Base-by-base conservation (phyloP, 2,329 filamentous ascomycete genomes). In the Botrytis porri region DNA sequence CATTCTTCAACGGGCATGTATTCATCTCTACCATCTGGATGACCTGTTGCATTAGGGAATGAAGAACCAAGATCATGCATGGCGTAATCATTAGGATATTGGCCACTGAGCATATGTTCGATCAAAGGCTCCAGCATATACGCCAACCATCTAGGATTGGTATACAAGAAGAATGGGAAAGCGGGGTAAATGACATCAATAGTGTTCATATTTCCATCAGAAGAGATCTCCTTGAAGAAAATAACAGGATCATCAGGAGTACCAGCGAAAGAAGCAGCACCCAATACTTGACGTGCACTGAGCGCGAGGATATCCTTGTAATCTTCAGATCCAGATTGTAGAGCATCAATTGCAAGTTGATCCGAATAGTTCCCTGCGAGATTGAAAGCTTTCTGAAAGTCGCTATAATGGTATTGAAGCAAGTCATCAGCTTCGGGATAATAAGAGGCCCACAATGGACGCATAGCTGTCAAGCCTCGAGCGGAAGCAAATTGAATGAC, bases 161-260 rank as follows among this genome's bases (percentile, higher is more conserved):
- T 94, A 80, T 95, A 96, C 32, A 95, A 81, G 84, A 95, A 95
- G 85, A 95, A 96, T 0, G 93, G 93, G 82, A 94, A 95, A 0
- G 93, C 88, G 0, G 93, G 93, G 84, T 94, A 96, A 77, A 97
- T 95, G 73, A 97, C 92, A 83, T 95, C 93, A 18, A 96, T 92
- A 0, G 93, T 96, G 80, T 96, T 93, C 81, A 90, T 90, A 78
- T 97, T 95, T 6, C 93, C 93, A 77, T 95, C 92, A 3, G 92
- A 94, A 1, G 92, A 94, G 72, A 96, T 95, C 81, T 96, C 93
- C 80, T 96, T 96, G 74, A 95, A 83, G 82, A 96, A 96, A 35
- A 96, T 81, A 60, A 95, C 86, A 0, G 92, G 92, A 75, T 89
- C 86, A 5, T 93, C 88, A 1, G 91, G 87, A 32, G 92, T 92